Base-by-base conservation (phyloP, 148 eudicot species). In the Rhododendron ferrugineum region DNA sequence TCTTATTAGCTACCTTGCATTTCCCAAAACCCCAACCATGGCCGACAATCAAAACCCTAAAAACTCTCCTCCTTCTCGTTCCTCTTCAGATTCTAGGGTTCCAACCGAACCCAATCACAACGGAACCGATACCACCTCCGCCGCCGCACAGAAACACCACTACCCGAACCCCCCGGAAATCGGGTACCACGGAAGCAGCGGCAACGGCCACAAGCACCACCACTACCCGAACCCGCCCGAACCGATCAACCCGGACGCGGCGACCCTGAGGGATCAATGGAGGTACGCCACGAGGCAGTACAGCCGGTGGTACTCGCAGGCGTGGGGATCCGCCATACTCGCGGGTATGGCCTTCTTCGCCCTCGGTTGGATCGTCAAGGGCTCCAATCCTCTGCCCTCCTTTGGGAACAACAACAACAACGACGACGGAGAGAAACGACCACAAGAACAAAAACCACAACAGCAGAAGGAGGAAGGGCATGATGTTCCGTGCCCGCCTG, bases 281-380 rank as follows among this genome's bases (percentile, higher is more conserved):
- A 90, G 87, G 89, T 96, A 83, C 83, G 99, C 99, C 1, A 93
- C 90, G 15, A 90, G 89, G 86, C 98, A 94, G 88, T 96, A 94
- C 92, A 93, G 97, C 81, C 89, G 84, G 82, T 97, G 99, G 99
- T 97, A 97, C 85, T 93, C 98, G 16, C 96, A 94, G 37, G 99
- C 99, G 22, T 97, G 99, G 99, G 99, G 99, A 11, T 92, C 98
- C 23, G 99, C 99, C 79, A 97, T 95, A 78, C 91, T 97, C 44
- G 99, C 99, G 9, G 99, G 99, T 4, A 88, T 90, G 11, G 93
- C 98, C 9, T 95, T 95, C 85, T 97, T 94, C 85, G 99, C 99
- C 44, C 94, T 95, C 22, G 99, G 99, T 82, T 97, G 99, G 99
- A 42, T 94, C 84, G 91, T 95, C 64, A 97, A 95, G 80, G 98